Evolutionary conservation across 257 asterid genomes (phyloP), one percentile per base, ranked within the genome.

Genomic region (Misopates orontium): DNA sequence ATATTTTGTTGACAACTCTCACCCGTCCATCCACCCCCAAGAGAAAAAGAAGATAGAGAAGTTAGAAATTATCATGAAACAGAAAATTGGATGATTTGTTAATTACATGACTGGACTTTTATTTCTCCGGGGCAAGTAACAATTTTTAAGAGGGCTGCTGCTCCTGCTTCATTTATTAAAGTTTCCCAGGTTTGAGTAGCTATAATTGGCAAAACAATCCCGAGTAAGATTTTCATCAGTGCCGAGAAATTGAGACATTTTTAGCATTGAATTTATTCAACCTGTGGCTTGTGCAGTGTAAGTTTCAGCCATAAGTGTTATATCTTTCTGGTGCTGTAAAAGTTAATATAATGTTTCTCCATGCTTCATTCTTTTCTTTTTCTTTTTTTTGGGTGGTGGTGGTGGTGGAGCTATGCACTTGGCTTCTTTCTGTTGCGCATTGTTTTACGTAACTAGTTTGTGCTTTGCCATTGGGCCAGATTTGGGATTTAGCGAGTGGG

Each of bases 401-500:
- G 25, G 36, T 2, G 36, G 36, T 28, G 36, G 36, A 17, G 55
- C 57, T n/a, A 47, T 52, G 42, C 6, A 2, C 68, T 49, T 10
- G n/a, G 17, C 48, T 60, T 53, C 68, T 55, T 50, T 67, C 36
- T 54, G 42, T 28, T 49, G 36, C n/a, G 11, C 39, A 16, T 44
- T 48, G 6, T 17, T 7, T 22, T 11, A 62, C 48, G 32, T 40
- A 21, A 50, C 45, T 66, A 36, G 49, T 44, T 28, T 73, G 10
- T 25, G 23, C 67, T 4, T 63, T 68, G 36, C 18, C 54, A 3
- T 68, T 65, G 67, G 52, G 60, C 72, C 63, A 91, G 96, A 87
- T 91, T 75, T 89, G 96, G 96, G 98, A 91, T 82, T 78, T 91
- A 66, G 98, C 95, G 21, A 82, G 82, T 72, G 96, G 98, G 49